Evolutionary conservation across 2,329 filamentous ascomycete genomes (phyloP).

Genomic region (Dothistroma septosporum): DNA sequence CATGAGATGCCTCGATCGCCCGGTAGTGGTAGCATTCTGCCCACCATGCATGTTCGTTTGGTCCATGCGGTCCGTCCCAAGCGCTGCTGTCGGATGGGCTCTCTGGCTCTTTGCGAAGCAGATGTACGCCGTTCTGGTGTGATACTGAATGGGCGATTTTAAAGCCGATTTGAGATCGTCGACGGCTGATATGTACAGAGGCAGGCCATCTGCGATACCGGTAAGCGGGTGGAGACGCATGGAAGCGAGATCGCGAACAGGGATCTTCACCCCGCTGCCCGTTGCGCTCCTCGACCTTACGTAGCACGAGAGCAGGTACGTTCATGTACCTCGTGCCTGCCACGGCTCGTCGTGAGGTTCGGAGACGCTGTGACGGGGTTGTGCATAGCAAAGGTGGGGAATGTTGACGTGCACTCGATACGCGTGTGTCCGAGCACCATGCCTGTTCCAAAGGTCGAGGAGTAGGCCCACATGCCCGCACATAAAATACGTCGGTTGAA

Average conservation of each 20-base stretch:
- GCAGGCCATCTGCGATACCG: background rate
- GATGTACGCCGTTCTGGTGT: no score
- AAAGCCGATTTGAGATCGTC: no score
- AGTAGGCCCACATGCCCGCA: background rate
- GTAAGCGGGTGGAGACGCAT: background rate
- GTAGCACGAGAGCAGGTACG: background rate
- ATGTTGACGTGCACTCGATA: background rate
- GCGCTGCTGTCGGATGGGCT: no score
- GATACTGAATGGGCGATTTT: no score
- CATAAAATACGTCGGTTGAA: background rate
- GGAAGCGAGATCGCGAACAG: background rate
- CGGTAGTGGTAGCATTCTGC: background rate
- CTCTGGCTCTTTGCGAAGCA: no score
- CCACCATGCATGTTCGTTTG: background rate
- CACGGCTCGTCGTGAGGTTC: background rate
- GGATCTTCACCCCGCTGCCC: background rate
- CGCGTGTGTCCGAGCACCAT: background rate
- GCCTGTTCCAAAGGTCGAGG: background rate
- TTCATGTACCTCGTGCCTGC: background rate
- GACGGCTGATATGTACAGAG: no score
- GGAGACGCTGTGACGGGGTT: background rate
- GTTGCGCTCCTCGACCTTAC: background rate
- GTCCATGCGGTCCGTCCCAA: background rate
- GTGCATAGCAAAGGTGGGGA: background rate
- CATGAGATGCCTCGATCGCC: conserved; percentile 11